phyloP scores from a whole-genome alignment of 179 eudicot species.

The Amaranthus tricolor region DNA sequence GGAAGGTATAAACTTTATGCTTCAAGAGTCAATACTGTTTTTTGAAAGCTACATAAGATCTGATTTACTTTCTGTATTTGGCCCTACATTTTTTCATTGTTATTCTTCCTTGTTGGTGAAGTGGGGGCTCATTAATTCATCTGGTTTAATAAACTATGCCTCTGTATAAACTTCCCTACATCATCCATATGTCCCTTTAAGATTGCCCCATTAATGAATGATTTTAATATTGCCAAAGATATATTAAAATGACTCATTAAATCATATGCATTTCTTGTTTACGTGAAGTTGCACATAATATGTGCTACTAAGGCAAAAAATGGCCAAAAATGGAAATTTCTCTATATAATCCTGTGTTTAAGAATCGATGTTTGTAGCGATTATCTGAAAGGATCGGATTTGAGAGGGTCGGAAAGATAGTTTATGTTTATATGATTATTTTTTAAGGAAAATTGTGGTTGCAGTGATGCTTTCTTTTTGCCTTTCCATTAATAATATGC shows the following conservation, averaged over 20 bases:
- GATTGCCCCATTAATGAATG: too few relatives aligned
- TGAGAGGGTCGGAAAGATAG: not conserved
- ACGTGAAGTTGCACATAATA: too few relatives aligned
- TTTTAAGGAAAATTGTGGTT: not conserved
- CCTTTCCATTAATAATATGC: not conserved
- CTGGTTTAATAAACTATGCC: not conserved
- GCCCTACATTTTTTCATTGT: not conserved
- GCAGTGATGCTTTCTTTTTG: not conserved
- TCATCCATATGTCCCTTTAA: not conserved
- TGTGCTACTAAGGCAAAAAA: too few relatives aligned
- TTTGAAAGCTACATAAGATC: not conserved
- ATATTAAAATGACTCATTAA: too few relatives aligned
- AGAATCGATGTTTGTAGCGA: too few relatives aligned
- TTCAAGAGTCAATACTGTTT: not conserved
- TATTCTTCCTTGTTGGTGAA: not conserved
- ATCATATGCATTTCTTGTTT: too few relatives aligned
- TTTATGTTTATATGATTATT: not conserved
- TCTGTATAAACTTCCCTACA: not conserved
- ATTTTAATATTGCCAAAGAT: too few relatives aligned
- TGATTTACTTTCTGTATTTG: not conserved
- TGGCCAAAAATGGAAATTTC: too few relatives aligned
- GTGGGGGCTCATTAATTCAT: slow-evolving; percentile 1
- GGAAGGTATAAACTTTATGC: not conserved
- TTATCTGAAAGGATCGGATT: not conserved
- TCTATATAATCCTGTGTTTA: too few relatives aligned